Evolutionary conservation across 352 stramenopile species (phyloP).

Genomic region (Pythium angustatum): DNA sequence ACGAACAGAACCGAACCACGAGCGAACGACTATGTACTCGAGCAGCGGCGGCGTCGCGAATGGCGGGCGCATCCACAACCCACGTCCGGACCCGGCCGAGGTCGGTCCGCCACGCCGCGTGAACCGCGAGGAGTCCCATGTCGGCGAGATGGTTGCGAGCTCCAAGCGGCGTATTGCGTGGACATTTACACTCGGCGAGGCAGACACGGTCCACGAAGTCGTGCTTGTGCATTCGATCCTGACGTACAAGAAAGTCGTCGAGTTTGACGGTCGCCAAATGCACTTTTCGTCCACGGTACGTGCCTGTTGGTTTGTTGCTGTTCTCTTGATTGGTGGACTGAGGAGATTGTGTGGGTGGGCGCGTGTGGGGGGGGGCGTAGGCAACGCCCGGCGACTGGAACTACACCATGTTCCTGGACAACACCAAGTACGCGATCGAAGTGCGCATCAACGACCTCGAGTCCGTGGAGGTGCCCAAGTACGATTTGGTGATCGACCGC

Average conservation of each 20-base stretch:
- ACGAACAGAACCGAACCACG: no score
- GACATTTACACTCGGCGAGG: slow-evolving; percentile 80
- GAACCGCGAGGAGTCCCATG: slow-evolving; percentile 70
- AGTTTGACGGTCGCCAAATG: slow-evolving; percentile 81
- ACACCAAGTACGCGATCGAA: slow-evolving; percentile 74
- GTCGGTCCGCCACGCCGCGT: slow-evolving; percentile 70
- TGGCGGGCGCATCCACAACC: slow-evolving; percentile 66
- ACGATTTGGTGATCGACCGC: slow-evolving; percentile 80
- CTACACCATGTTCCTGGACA: slow-evolving; percentile 79
- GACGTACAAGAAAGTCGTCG: slow-evolving; percentile 85
- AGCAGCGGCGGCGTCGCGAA: slow-evolving; percentile 44
- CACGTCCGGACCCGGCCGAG: slow-evolving; percentile 66
- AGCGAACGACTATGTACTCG: slow-evolving; percentile 58
- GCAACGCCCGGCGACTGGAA: slow-evolving; percentile 73
- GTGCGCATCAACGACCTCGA: slow-evolving; percentile 87
- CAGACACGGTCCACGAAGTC: slow-evolving; percentile 71
- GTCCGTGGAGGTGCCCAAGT: slow-evolving; percentile 76
- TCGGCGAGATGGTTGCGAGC: slow-evolving; percentile 75
- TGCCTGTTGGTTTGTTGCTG: background rate
- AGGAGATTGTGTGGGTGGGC: no score
- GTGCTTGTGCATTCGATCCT: slow-evolving; percentile 82
- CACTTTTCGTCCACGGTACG: slow-evolving; percentile 78
- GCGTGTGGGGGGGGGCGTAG: no score
- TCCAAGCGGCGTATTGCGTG: slow-evolving; percentile 86
- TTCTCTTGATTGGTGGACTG: no score